phyloP scores from a whole-genome alignment of 768 basidiomycete genomes.

The Termitomyces bulborhizus region DNA sequence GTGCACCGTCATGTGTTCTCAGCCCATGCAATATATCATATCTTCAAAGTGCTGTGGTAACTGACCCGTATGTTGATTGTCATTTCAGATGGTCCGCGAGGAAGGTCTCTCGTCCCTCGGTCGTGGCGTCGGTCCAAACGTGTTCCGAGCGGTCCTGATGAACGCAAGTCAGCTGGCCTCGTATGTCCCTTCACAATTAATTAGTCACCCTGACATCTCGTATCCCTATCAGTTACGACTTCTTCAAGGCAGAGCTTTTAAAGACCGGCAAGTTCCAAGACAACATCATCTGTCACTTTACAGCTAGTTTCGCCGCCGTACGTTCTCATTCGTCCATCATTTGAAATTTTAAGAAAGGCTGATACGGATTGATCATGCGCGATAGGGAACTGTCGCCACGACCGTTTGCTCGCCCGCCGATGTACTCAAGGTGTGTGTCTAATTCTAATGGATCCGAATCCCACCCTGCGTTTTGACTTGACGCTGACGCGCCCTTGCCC shows the following conservation, averaged over 20 bases:
- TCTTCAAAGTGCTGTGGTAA: not conserved
- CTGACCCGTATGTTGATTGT: conserved; percentile 5
- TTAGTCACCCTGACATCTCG: not conserved
- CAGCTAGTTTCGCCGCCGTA: conserved; percentile 83
- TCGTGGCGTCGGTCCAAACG: conserved; percentile 79
- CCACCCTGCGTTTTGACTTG: not conserved
- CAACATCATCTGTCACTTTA: conserved; percentile 78
- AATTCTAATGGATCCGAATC: no score
- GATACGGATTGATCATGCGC: not conserved
- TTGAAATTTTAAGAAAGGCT: not conserved
- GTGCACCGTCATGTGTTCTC: not conserved
- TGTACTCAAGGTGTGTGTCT: conserved; percentile 66
- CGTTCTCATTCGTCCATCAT: conserved; percentile 17
- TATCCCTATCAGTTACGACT: conserved; percentile 63
- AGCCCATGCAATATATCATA: not conserved
- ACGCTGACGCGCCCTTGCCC: not conserved
- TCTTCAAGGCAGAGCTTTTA: conserved; percentile 81
- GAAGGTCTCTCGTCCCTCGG: conserved; percentile 73
- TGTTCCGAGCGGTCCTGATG: conserved; percentile 83
- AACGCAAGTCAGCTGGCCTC: conserved; percentile 90
- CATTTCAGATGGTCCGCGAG: conserved; percentile 73
- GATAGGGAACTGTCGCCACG: conserved; percentile 79
- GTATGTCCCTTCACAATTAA: conserved; percentile 33
- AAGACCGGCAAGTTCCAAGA: conserved; percentile 70
- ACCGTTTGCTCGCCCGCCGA: conserved; percentile 88